phyloP scores from a whole-genome alignment of 2,329 filamentous ascomycete species.

The Aspergillus sp. region DNA sequence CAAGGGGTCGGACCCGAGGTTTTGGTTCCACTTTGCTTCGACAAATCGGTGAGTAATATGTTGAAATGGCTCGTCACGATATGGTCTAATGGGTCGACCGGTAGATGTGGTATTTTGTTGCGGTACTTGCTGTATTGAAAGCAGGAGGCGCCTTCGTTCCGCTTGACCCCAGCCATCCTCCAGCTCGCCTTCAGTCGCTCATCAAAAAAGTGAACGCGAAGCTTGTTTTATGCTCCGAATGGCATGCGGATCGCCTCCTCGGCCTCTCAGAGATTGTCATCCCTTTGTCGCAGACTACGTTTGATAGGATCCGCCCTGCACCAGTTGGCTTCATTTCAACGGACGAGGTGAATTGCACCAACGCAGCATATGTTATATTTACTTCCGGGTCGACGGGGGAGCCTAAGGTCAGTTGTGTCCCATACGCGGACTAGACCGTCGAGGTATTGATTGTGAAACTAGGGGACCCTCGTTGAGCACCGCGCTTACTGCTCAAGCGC shows the following conservation, averaged over 20 bases:
- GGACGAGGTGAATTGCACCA: constrained; percentile 34
- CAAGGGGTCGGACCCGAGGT: constrained; percentile 47
- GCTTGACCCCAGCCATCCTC: constrained; percentile 46
- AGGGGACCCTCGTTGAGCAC: constrained; percentile 68
- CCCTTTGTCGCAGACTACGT: constrained; percentile 30
- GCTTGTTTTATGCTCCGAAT: constrained; percentile 39
- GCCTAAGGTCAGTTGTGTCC: constrained; percentile 49
- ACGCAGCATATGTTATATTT: constrained; percentile 62
- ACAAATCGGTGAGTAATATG: constrained; percentile 43
- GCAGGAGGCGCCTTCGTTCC: constrained; percentile 48
- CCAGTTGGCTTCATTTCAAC: constrained; percentile 20
- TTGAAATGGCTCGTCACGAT: background rate
- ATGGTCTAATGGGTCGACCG: background rate
- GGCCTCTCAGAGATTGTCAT: constrained; percentile 32
- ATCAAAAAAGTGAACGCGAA: constrained; percentile 38
- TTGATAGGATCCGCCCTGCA: constrained; percentile 29
- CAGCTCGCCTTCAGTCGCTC: constrained; percentile 40
- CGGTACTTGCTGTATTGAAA: constrained; percentile 47
- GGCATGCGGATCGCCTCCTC: constrained; percentile 28
- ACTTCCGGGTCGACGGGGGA: constrained; percentile 61
- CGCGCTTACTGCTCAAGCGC: constrained; percentile 61
- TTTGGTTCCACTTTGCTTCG: constrained; percentile 46
- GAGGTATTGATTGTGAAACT: constrained; percentile 12
- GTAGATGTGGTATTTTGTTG: constrained; percentile 49
- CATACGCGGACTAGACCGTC: background rate